Evolutionary conservation across 768 basidiomycete species (phyloP).

Genomic region (Mycena galericulata): DNA sequence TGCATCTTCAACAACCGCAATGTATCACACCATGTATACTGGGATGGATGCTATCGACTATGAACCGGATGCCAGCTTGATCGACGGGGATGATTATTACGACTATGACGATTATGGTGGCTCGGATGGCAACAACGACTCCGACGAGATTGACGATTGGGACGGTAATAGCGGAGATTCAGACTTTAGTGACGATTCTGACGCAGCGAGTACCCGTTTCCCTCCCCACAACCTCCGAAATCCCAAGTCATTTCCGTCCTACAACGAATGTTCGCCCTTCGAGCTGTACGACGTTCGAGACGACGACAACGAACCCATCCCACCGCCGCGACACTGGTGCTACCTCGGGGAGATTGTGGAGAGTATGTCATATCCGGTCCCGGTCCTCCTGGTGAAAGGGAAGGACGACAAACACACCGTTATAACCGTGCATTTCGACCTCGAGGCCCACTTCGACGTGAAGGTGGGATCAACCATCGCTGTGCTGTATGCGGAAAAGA

Average conservation of each 20-base stretch:
- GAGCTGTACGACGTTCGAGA: neutral
- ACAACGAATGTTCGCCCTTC: slow-evolving; percentile 22
- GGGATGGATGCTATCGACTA: slow-evolving; percentile 15
- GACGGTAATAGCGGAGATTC: neutral
- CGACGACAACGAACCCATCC: neutral
- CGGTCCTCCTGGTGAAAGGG: slow-evolving; percentile 9
- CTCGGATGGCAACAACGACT: neutral
- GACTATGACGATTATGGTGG: neutral
- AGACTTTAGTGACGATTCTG: neutral
- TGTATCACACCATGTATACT: neutral
- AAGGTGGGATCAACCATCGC: slow-evolving; percentile 27
- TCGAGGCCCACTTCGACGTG: slow-evolving; percentile 21
- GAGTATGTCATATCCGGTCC: neutral
- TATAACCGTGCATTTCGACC: slow-evolving; percentile 8
- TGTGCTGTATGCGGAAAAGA: slow-evolving; percentile 32
- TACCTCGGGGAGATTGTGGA: slow-evolving; percentile 28
- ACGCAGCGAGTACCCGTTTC: too few relatives aligned
- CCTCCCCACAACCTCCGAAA: slow-evolving; percentile 28
- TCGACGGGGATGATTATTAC: neutral
- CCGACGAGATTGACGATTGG: neutral
- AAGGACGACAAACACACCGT: neutral
- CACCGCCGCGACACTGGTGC: slow-evolving; percentile 30
- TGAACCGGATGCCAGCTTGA: slow-evolving; percentile 5
- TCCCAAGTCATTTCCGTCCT: slow-evolving; percentile 28
- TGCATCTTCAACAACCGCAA: neutral